A percentile compares a stretch with the other conserved stretches of the same genome.
These are phyloP conservation scores for Phytophthora hybrid DNA, from an alignment of 352 stramenopile species.

Conservation along the genomic window DNA sequence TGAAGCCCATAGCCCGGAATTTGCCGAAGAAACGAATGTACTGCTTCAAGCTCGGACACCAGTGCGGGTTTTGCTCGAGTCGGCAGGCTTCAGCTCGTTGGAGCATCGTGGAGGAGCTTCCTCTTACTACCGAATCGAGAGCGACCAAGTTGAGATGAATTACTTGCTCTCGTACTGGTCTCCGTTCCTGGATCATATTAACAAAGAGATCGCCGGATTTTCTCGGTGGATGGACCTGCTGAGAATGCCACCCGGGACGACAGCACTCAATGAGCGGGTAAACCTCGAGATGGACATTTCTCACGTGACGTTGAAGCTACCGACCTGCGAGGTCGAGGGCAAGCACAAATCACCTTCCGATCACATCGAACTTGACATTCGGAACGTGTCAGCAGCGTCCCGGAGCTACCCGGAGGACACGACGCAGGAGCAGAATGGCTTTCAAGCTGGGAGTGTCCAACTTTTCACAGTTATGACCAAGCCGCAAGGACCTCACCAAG, in stretches of 20 bases:
- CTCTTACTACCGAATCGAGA: slow-evolving; percentile 54
- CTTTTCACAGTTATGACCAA: slow-evolving; percentile 50
- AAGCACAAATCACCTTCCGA: slow-evolving; percentile 55
- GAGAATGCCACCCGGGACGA: slow-evolving; percentile 44
- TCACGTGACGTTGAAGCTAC: slow-evolving; percentile 52
- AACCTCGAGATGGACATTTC: slow-evolving; percentile 62
- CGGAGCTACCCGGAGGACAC: slow-evolving; percentile 48
- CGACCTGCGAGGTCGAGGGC: slow-evolving; percentile 55
- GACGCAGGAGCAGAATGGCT: slow-evolving; percentile 58
- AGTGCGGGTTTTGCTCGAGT: slow-evolving; percentile 53
- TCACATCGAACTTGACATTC: slow-evolving; percentile 60
- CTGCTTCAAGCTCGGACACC: slow-evolving; percentile 45
- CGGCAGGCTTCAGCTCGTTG: slow-evolving; percentile 53
- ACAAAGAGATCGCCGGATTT: slow-evolving; percentile 70
- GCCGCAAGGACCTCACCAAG: slow-evolving; percentile 11
- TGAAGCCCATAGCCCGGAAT: neutral
- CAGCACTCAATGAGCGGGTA: slow-evolving; percentile 49
- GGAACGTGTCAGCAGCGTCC: slow-evolving; percentile 53
- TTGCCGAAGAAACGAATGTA: slow-evolving; percentile 51
- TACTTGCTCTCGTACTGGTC: slow-evolving; percentile 63
- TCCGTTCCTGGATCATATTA: slow-evolving; percentile 59
- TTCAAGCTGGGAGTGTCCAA: slow-evolving; percentile 49
- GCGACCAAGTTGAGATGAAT: slow-evolving; percentile 59
- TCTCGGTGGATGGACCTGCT: slow-evolving; percentile 71
- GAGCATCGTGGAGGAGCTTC: slow-evolving; percentile 52